Conservation (phyloP, 2,329 filamentous ascomycete genomes). For the Xylaria sp. region DNA sequence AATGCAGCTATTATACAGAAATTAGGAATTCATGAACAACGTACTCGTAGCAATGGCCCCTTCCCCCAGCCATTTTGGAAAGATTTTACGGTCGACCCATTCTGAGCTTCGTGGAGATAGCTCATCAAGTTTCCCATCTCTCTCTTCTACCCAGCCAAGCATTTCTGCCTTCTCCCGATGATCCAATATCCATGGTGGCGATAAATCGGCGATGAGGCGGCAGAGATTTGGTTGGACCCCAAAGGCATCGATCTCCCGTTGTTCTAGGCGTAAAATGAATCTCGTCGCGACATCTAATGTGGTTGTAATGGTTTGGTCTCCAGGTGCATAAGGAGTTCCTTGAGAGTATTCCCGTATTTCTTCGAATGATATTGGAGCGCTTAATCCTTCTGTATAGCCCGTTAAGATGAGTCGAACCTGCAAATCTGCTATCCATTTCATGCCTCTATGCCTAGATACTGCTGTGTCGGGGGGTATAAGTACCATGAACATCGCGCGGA, state of each 20-base stretch:
- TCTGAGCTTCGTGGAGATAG: constrained; percentile 5
- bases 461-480: constrained; percentile 2
- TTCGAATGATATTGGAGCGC: constrained; percentile 8
- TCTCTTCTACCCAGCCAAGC: constrained; percentile 7
- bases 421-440: not conserved
- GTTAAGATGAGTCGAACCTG: constrained; percentile 4
- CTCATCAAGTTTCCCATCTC: constrained; percentile 7
- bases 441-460: not conserved
- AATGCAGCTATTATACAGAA: too few species aligned
- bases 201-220: not conserved
- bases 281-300: not conserved
- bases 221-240: not conserved
- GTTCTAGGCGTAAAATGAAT: constrained; percentile 4
- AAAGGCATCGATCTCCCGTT: constrained; percentile 10
- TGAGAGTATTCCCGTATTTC: constrained; percentile 1
- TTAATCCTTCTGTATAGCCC: constrained; percentile 11
- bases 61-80: not conserved
- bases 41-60: not conserved
- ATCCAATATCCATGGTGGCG: too few species aligned
- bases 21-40: too few species aligned
- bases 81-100: constrained; percentile 5
- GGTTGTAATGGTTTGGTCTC: constrained; percentile 6
- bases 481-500: not conserved
- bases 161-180: not conserved
- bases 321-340: constrained; percentile 5